Evolutionary conservation across 345 rosid species (phyloP), one percentile per base, ranked within the genome.

Genomic region (Salix viminalis): DNA sequence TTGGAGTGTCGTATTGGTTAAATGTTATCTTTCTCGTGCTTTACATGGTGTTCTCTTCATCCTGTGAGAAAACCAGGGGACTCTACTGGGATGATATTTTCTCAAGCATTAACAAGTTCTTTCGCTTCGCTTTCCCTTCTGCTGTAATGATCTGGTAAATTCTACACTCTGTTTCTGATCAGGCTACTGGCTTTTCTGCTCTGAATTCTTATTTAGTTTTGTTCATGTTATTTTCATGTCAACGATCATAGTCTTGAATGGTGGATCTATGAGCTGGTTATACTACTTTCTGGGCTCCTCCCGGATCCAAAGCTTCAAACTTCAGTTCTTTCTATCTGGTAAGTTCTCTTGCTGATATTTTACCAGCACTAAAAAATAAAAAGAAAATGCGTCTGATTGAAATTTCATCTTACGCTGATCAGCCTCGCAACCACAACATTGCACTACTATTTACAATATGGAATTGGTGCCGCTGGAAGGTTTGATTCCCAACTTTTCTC

Each of bases 61-160:
- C 64, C 1, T 78, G 81, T 78, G 73, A 50, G n/a, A 73, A 67
- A 34, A 78, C 81, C 4, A 65, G 76, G 2, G 7, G n/a, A 13
- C 65, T 61, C 26, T 61, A 28, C 36, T 73, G 39, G 46, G 58
- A 50, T 16, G 73, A 67, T 36, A 13, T 73, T 15, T 73, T 72
- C 68, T 71, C 60, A 0, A 67, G 77, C 32, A 60, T 68, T 24
- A 36, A 61, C 5, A 68, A 67, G 48, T 66, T 78, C 65, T 72
- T 74, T 46, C 66, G 76, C 50, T 72, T 72, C 41, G 80, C 80
- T n/a, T 4, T 89, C 48, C 90, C 94, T 18, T 80, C 94, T 70
- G 85, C 84, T 26, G 48, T 88, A 44, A 90, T 90, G 94, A 39
- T 79, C 32, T 87, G 92, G 94, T 90, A 90, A 77, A 18, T 41